Evolutionary conservation across 148 eudicot species (phyloP), one percentile per base, ranked within the genome.

Genomic region (Chenopodium quinoa): DNA sequence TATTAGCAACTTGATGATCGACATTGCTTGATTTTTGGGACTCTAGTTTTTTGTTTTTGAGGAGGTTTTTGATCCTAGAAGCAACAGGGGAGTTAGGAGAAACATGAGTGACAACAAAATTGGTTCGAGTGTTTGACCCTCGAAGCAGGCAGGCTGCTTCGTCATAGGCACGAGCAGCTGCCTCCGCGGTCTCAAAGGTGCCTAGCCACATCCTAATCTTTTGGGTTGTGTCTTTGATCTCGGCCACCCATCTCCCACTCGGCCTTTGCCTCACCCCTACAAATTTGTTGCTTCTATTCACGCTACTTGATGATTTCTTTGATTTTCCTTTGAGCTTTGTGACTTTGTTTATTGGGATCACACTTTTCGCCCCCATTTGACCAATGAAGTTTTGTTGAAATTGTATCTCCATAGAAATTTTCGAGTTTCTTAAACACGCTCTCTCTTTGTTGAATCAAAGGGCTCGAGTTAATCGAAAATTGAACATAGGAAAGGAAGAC

Each of bases 181-280:
- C 94, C 71, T 91, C 94, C 0, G 92, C 94, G 1, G 91, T 91
- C 76, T 91, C 91, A 70, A 87, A 91, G 12, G 92, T 91, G 23
- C 94, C 94, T 4, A 89, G 90, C 94, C 94, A 91, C 92, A 91
- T 88, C 71, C 94, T 82, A 9, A 91, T 91, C 85, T 91, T 91
- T 76, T 91, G 92, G 7, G 90, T 89, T 0, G 94, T 91, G 85
- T 89, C 92, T 80, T 91, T 91, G 82, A 91, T 91, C 85, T 91
- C 92, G 3, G 94, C 94, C 6, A 91, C 92, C 94, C 92, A 91
- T 80, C 91, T 87, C 44, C 94, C 94, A 37, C 91, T 89, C 37
- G 94, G 92, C 83, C 94, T 88, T 81, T 91, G 94, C 80, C 94
- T 88, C 47, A 91, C 94, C 10, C 93, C 93, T 40, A 91, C 86